These are phyloP conservation scores for Talaromyces pinophilus DNA, from an alignment of 2,329 filamentous ascomycete species.

Conservation along the genomic window DNA sequence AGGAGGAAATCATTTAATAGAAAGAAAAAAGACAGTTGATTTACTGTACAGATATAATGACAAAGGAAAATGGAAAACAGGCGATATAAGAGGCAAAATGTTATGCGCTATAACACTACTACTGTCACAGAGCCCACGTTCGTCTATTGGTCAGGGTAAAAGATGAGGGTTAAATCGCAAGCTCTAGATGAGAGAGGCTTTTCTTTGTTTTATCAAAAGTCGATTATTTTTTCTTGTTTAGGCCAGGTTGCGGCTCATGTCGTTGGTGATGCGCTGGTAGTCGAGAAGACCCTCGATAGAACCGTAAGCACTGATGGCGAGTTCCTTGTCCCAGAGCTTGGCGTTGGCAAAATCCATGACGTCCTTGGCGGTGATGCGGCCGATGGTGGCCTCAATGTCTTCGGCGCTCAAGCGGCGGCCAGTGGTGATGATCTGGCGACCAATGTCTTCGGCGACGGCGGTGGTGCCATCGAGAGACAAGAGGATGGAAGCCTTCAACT, in stretches of 20 bases:
- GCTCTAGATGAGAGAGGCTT: slow-evolving; percentile 15
- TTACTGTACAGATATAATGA: slow-evolving; percentile 24
- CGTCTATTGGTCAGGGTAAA: slow-evolving; percentile 23
- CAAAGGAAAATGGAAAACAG: slow-evolving; percentile 17
- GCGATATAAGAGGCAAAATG: slow-evolving; percentile 18
- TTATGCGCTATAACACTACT: slow-evolving; percentile 26
- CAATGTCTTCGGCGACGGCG: slow-evolving; percentile 95
- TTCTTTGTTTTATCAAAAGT: slow-evolving; percentile 5
- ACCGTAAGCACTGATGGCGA: slow-evolving; percentile 90
- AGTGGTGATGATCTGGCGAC: slow-evolving; percentile 96
- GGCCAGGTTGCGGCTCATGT: slow-evolving; percentile 76
- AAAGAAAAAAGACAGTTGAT: slow-evolving; percentile 24
- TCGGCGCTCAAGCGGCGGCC: slow-evolving; percentile 86
- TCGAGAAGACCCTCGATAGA: slow-evolving; percentile 78
- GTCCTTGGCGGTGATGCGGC: slow-evolving; percentile 88
- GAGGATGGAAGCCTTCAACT: slow-evolving; percentile 97
- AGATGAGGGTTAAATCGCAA: slow-evolving; percentile 20
- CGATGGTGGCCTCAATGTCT: slow-evolving; percentile 92
- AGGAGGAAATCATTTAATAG: slow-evolving; percentile 2
- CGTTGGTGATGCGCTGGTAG: slow-evolving; percentile 62
- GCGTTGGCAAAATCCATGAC: slow-evolving; percentile 94
- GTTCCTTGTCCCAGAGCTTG: slow-evolving; percentile 96
- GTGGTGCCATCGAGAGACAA: slow-evolving; percentile 97
- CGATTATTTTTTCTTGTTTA: slow-evolving; percentile 29
- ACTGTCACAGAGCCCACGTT: slow-evolving; percentile 24